Base-by-base conservation (phyloP, 768 basidiomycete species). In the Agaricus blazei region DNA sequence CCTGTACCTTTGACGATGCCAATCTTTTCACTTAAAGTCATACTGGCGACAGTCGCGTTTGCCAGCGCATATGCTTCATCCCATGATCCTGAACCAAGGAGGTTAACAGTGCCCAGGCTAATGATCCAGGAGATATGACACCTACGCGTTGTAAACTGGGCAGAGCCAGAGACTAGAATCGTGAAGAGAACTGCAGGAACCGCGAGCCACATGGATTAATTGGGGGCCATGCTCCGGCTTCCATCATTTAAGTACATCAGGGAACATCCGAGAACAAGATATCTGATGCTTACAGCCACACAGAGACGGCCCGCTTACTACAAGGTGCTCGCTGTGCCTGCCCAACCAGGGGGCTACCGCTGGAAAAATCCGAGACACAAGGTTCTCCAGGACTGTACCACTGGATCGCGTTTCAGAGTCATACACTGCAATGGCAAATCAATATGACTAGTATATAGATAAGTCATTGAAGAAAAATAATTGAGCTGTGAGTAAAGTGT, bases 21-120 rank as follows among this genome's bases (percentile, higher is more conserved):
- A 3, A 78, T 62, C 60, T 78, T 79, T 66, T 78, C 77, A 51
- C 72, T 71, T 11, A 74, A 36, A 9, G 75, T 78, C 72, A 78
- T 72, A 45, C 72, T 67, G 3, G 63, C 67, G 34, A 72, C 65
- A 3, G 63, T 67, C 6, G 61, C 63, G 45, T 68, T 72, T 4
- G 76, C 75, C 5, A 78, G 66, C 5, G 62, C 62, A 44, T 69
- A 72, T 9, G 77, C 68, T 24, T 76, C 76, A 37, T 72, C 70
- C 78, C 78, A 79, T 49, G 77, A 67, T 9, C 77, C 78, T 80
- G 14, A 48, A 14, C 15, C 7, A 48, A 14, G 46, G n/a, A 36
- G 58, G 27, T 52, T 9, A 24, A 19, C 27, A 14, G 9, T 26
- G 11, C 44, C 42, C 6, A 36, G 26, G 14, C 9, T 23, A 31